Evolutionary conservation across 2,329 filamentous ascomycete species (phyloP), one percentile per base, ranked within the genome.

Genomic region (Fusarium brevicatenulatum): DNA sequence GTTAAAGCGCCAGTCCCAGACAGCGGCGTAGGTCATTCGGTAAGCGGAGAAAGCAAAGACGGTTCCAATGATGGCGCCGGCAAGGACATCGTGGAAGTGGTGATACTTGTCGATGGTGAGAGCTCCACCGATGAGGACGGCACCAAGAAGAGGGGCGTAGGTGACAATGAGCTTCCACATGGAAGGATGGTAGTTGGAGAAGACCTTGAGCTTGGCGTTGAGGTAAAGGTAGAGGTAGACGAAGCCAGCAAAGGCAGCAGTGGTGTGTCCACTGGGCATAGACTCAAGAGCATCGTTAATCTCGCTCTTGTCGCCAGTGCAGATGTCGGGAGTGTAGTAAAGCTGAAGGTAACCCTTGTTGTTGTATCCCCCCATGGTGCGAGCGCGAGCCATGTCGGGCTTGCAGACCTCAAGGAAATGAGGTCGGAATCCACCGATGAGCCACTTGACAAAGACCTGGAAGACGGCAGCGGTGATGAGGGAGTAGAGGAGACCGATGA

Each of bases 201-300:
- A 93, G 63, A 93, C 88, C 85, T 94, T 94, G 73, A 95, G 86
- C 83, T 94, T 94, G 53, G 91, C 92, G 80, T 94, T 94, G 49
- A 95, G 87, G 82, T 94, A 95, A 4, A 94, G 84, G 73, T 87
- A 91, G 6, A 94, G 82, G 78, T 89, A 94, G 28, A 93, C 86
- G 74, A 93, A 92, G 9, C 91, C 91, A 0, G 90, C 91, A 66
- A 93, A 94, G 0, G 91, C 91, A 2, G 92, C 92, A 0, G 92
- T 93, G 9, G 91, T 90, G 80, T 95, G 92, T 2, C 93, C 93
- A 3, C 89, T 92, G 0, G 92, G 92, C 81, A 95, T 91, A 0
- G 89, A 91, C 78, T 93, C 90, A 0, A 94, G 85, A 4, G 86
- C 86, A 78, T 94, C 91, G 78, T 93, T 87, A 81, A 94, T 92